These are phyloP conservation scores for Tilletia setariae DNA, from an alignment of 1,284 basidiomycete species.

Conservation along the genomic window DNA sequence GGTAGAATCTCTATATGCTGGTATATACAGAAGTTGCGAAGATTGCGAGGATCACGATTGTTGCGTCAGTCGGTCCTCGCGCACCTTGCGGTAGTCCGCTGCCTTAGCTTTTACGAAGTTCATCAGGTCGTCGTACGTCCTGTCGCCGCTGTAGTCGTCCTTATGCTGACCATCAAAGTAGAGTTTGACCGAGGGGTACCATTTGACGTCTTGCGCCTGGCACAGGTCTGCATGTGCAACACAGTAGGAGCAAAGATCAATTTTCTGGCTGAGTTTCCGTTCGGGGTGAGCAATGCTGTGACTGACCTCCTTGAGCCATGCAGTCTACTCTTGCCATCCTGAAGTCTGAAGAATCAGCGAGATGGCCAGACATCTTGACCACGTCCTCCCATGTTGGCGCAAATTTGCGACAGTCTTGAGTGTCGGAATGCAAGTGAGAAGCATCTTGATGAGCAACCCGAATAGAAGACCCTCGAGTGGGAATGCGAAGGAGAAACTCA, in stretches of 20 bases:
- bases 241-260: background rate
- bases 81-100: background rate
- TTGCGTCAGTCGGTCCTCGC: no score
- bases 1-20: no score
- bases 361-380: slow-evolving; percentile 3
- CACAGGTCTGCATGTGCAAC: background rate
- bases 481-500: background rate
- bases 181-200: background rate
- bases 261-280: no score
- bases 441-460: no score
- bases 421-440: no score
- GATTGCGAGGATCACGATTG: no score
- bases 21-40: no score
- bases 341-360: slow-evolving; percentile 15
- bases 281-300: background rate
- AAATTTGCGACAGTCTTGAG: slow-evolving; percentile 15
- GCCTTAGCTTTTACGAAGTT: background rate
- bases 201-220: background rate
- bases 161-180: background rate
- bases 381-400: slow-evolving; percentile 15
- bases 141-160: slow-evolving; percentile 1
- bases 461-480: background rate
- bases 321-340: slow-evolving; percentile 15
- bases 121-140: slow-evolving; percentile 4
- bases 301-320: slow-evolving; percentile 9